Base-by-base conservation (phyloP, 2,329 filamentous ascomycete species). In the Nigrograna mackinnonii region DNA sequence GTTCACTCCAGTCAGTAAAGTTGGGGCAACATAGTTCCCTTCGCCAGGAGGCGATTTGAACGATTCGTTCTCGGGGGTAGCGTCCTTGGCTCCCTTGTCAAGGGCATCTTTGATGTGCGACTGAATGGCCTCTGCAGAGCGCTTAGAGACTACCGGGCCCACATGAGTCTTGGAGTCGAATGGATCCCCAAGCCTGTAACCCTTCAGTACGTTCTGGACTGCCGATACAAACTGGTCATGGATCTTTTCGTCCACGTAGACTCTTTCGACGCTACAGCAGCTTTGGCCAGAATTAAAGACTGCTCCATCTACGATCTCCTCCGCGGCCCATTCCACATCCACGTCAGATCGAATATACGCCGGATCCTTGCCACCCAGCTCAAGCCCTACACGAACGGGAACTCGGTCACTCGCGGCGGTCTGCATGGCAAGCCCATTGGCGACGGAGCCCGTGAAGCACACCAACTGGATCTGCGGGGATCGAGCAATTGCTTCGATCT, bases 241-340 rank as follows among this genome's bases (percentile, higher is more conserved):
- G 37, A 97, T 82, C 55, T 82, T 84, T 62, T 88, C 86, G 59
- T 94, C 84, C 4, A 97, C 91, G 60, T 97, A 97, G 16, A 97
- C 83, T 22, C 92, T 80, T 73, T 97, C 92, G 40, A 97, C 78
- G 18, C 90, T 88, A 71, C 92, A 97, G 77, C 92, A 97, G 66
- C 90, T 95, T 75, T 97, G 92, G n/a, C 92, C 92, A 38, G 91
- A 96, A 74, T 97, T 97, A 79, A 97, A 97, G 43, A 97, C 78
- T n/a, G 91, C 86, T 16, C 92, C 92, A 57, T 97, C 92, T 12
- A 97, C 90, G 58, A 97, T 94, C 71, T 96, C 91, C 55, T 88
- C 91, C 0, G 92, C 92, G 1, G 87, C 91, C 92, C 91, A 96
- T 35, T 83, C 83, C 35, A 95, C 71, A 64, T 97, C 91, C 2